Evolutionary conservation across 139 green algal species (phyloP).

Genomic region (Mychonastes homosphaera): DNA sequence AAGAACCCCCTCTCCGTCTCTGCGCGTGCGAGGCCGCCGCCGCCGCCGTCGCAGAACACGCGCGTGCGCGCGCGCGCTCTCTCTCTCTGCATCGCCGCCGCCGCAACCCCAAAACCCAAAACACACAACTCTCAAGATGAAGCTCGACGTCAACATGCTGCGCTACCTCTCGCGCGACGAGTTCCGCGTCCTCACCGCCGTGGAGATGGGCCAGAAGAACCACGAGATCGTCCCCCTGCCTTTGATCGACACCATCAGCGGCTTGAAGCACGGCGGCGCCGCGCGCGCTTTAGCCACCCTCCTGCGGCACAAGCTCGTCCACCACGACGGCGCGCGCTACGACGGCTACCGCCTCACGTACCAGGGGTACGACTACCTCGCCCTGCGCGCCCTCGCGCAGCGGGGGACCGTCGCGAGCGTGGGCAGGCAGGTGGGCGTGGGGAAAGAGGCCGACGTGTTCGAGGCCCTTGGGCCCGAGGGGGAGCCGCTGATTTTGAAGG

Average conservation of each 20-base stretch:
- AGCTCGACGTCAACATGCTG: slow-evolving; percentile 92
- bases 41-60: too few relatives aligned
- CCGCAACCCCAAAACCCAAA: too few relatives aligned
- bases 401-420: slow-evolving; percentile 72
- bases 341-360: slow-evolving; percentile 90
- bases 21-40: too few relatives aligned
- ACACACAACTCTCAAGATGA: too few relatives aligned
- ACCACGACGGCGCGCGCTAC: slow-evolving; percentile 87
- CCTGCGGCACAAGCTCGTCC: slow-evolving; percentile 91
- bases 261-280: slow-evolving; percentile 81
- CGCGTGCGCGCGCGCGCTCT: too few relatives aligned
- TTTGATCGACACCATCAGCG: slow-evolving; percentile 84
- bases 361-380: slow-evolving; percentile 96
- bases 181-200: slow-evolving; percentile 84
- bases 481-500: slow-evolving; percentile 79
- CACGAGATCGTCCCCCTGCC: slow-evolving; percentile 89
- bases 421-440: slow-evolving; percentile 89
- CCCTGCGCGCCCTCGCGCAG: slow-evolving; percentile 69
- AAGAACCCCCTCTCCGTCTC: too few relatives aligned
- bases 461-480: slow-evolving; percentile 60
- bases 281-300: slow-evolving; percentile 73
- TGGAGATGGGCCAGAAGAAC: slow-evolving; percentile 98
- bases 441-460: slow-evolving; percentile 94
- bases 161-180: slow-evolving; percentile 91
- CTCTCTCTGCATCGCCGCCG: too few relatives aligned